Base-by-base conservation (phyloP, 768 basidiomycete species). In the Sporobolomyces roseus region DNA sequence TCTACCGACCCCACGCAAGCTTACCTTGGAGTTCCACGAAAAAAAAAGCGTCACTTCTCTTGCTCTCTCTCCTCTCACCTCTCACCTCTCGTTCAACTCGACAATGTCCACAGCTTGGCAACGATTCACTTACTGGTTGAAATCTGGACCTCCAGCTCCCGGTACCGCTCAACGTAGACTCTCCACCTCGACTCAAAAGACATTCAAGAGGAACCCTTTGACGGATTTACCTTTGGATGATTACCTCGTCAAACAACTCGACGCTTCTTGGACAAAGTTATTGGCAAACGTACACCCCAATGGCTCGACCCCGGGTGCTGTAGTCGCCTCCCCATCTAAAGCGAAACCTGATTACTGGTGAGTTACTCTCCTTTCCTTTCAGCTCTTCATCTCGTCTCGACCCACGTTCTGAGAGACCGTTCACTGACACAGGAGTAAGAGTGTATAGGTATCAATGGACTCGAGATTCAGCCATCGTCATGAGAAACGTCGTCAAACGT, bases 401-500 rank as follows among this genome's bases (percentile, higher is more conserved):
- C n/a, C n/a, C n/a, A n/a, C n/a, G n/a, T n/a, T n/a, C n/a, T n/a
- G n/a, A n/a, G 17, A 12, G 14, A 13, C 33, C 17, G 38, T 9
- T 9, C 38, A 41, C n/a, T 52, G 30, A 33, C 35, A 19, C 14
- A 27, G 35, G 30, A 2, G n/a, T 46, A 8, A 33, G 43, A 29
- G 5, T n/a, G n/a, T 3, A 27, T 60, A 71, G 65, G 67, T 74
- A 75, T 59, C 63, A 74, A 50, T 75, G 75, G 75, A 74, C 75
- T 0, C 52, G 75, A 32, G 75, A 75, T 62, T 59, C 58, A 0
- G 75, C 75, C 17, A 38, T 75, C 48, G 68, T 70, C 50, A 63
- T 70, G 65, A 50, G 71, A n/a, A 70, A 64, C 9, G 48, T 75
- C 35, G 54, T 75, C 13, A 30, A 74, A 29, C 63, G 65, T 27